These are phyloP conservation scores for Bipolaris bicolor DNA, from an alignment of 2,329 filamentous ascomycete species.

Conservation along the genomic window DNA sequence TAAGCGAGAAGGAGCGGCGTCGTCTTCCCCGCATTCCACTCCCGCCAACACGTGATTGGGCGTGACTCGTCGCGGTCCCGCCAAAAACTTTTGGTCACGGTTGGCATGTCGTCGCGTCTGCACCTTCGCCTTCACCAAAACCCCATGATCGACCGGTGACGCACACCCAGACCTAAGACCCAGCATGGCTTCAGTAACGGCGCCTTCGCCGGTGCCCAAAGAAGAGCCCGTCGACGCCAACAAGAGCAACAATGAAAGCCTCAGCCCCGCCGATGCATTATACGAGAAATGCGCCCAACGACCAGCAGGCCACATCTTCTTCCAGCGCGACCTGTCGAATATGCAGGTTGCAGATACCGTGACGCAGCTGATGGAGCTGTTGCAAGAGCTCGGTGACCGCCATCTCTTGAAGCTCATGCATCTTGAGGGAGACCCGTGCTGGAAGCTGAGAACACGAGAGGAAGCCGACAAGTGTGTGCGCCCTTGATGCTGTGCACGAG, in stretches of 20 bases:
- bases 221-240: conserved; percentile 19
- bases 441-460: conserved; percentile 43
- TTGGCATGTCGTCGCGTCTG: conserved; percentile 5
- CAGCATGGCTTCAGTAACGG: conserved; percentile 33
- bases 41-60: background rate
- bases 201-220: conserved; percentile 27
- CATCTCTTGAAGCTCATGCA: conserved; percentile 49
- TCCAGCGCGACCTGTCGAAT: conserved; percentile 48
- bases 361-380: conserved; percentile 38
- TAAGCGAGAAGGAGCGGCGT: conserved; percentile 7
- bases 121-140: conserved; percentile 4
- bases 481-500: background rate
- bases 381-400: conserved; percentile 43
- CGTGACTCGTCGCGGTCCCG: conserved; percentile 6
- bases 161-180: conserved; percentile 13
- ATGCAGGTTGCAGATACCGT: conserved; percentile 47
- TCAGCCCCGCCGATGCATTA: conserved; percentile 39
- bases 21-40: conserved; percentile 7
- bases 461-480: conserved; percentile 46
- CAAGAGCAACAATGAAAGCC: conserved; percentile 16
- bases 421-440: conserved; percentile 46
- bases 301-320: conserved; percentile 46
- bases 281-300: conserved; percentile 48
- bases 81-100: conserved; percentile 13
- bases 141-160: conserved; percentile 30